Conservation (phyloP, 192 early-diverging fungal genomes). For the Cetraspora pellucida region DNA sequence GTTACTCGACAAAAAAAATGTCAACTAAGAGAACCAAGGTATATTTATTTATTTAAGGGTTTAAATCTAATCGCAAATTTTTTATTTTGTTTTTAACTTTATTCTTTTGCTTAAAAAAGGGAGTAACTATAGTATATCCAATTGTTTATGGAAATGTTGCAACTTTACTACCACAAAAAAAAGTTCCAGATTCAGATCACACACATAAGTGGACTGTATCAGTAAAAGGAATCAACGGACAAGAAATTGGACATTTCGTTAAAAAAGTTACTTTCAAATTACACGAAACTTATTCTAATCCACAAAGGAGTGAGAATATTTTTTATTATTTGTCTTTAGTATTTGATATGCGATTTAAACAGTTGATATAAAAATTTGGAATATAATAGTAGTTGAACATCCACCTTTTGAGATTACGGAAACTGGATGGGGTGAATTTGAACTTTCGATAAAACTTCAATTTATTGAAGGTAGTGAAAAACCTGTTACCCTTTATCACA, state of each 20-base stretch:
- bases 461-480: slow-evolving; percentile 79
- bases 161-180: slow-evolving; percentile 65
- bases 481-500: slow-evolving; percentile 82
- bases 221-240: slow-evolving; percentile 79
- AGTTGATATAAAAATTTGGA: background rate
- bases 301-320: slow-evolving; percentile 67
- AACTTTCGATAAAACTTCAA: slow-evolving; percentile 90
- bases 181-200: slow-evolving; percentile 74
- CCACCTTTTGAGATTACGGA: slow-evolving; percentile 92
- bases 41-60: background rate
- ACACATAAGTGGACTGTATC: slow-evolving; percentile 97
- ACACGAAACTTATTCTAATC: slow-evolving; percentile 89
- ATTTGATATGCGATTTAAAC: background rate
- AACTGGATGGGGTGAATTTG: slow-evolving; percentile 99
- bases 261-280: slow-evolving; percentile 92
- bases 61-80: background rate
- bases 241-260: slow-evolving; percentile 85
- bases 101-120: slow-evolving; percentile 39
- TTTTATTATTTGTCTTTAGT: too few relatives aligned
- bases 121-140: slow-evolving; percentile 69
- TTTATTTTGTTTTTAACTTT: background rate
- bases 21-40: slow-evolving; percentile 17
- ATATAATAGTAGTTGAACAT: slow-evolving; percentile 65
- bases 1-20: too few relatives aligned
- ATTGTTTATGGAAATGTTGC: slow-evolving; percentile 90